phyloP scores from a whole-genome alignment of 805 yeast species.

The Metahyphopichia silvanorum region DNA sequence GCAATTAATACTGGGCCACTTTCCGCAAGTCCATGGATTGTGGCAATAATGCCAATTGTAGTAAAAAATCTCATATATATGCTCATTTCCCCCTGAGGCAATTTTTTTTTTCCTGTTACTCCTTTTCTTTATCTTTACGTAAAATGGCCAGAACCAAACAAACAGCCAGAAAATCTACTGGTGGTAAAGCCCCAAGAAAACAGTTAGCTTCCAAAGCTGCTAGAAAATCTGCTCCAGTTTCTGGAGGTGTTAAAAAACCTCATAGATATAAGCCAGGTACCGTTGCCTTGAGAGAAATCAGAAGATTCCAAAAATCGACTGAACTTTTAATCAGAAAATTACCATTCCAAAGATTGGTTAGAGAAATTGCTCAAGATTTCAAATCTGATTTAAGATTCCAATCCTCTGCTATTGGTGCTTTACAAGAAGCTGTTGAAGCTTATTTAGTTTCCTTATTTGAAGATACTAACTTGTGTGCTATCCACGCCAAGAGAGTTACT shows the following conservation, averaged over 20 bases:
- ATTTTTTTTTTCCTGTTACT: slow-evolving; percentile 1
- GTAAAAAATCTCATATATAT: background rate
- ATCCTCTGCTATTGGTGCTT: slow-evolving; percentile 95
- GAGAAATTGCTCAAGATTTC: slow-evolving; percentile 95
- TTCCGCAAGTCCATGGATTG: too few relatives aligned
- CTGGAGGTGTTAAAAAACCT: slow-evolving; percentile 92
- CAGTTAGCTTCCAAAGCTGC: slow-evolving; percentile 91
- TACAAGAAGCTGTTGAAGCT: slow-evolving; percentile 98
- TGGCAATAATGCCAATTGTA: background rate
- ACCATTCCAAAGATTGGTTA: slow-evolving; percentile 95
- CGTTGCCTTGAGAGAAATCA: slow-evolving; percentile 93
- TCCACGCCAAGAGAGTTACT: slow-evolving; percentile 98
- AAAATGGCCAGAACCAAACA: slow-evolving; percentile 90
- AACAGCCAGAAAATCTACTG: slow-evolving; percentile 92
- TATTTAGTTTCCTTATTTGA: slow-evolving; percentile 93
- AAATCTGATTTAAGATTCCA: slow-evolving; percentile 94
- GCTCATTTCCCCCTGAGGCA: background rate
- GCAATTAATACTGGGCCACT: too few relatives aligned
- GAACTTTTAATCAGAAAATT: slow-evolving; percentile 92
- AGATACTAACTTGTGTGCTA: slow-evolving; percentile 98
- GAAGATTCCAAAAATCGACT: slow-evolving; percentile 96
- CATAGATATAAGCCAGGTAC: slow-evolving; percentile 98
- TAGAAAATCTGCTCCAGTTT: slow-evolving; percentile 87
- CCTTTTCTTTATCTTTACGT: slow-evolving; percentile 3
- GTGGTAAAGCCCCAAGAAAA: slow-evolving; percentile 96